These are phyloP conservation scores for Moniliophthora roreri DNA, from an alignment of 1,284 basidiomycete species.

Conservation along the genomic window DNA sequence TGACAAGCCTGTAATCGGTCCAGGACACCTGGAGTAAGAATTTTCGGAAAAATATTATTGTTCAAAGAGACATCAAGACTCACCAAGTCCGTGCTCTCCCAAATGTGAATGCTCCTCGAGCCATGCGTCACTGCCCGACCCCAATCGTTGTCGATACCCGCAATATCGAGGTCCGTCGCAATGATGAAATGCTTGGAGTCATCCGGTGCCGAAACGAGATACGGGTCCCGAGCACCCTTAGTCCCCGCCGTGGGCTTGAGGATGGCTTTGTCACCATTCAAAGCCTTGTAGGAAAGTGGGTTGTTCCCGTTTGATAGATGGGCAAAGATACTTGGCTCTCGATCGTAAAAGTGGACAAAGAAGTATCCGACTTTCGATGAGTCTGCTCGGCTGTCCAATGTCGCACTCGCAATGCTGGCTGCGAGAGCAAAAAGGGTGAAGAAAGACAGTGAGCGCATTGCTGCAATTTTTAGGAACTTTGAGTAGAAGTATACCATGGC, in stretches of 20 bases:
- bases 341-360: constrained; percentile 9
- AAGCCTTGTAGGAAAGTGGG: constrained; percentile 8
- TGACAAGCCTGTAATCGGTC: constrained; percentile 9
- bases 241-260: constrained; percentile 14
- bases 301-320: constrained; percentile 15
- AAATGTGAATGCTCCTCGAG: constrained; percentile 11
- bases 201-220: constrained; percentile 14
- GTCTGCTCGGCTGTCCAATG: neutral
- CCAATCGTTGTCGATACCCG: constrained; percentile 10
- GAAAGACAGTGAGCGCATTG: neutral
- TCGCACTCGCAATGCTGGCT: neutral
- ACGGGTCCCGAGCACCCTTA: constrained; percentile 14
- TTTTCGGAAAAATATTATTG: no score
- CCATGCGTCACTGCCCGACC: constrained; percentile 10
- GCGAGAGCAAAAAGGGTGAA: neutral
- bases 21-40: no score
- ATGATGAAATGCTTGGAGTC: constrained; percentile 16
- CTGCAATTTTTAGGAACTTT: neutral
- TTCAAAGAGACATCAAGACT: no score
- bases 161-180: constrained; percentile 17
- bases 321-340: constrained; percentile 13
- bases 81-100: constrained; percentile 17
- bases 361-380: constrained; percentile 1
- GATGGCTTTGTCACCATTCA: constrained; percentile 16
- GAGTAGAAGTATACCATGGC: neutral